Evolutionary conservation across 306 rosid species (phyloP).

Genomic region (Vigna mungo): DNA sequence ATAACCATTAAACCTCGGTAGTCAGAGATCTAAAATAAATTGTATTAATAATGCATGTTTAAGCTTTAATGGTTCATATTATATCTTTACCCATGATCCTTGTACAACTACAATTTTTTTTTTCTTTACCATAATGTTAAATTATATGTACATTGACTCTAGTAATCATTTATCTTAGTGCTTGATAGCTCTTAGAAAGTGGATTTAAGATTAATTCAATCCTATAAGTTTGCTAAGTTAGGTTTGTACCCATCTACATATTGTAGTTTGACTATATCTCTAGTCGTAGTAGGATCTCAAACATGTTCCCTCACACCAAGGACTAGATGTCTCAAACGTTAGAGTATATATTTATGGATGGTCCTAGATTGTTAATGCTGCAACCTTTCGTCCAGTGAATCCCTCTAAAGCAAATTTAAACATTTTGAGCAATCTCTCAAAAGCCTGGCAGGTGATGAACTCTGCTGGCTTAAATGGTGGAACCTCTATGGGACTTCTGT

Average conservation of each 20-base stretch:
- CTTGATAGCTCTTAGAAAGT: neutral
- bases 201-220: no score
- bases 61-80: neutral
- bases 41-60: conserved; percentile 11
- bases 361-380: conserved; percentile 60
- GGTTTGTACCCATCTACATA: no score
- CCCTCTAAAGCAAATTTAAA: conserved; percentile 68
- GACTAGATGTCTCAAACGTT: no score
- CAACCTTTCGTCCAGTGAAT: conserved; percentile 78
- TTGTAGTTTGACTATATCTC: no score
- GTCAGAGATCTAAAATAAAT: conserved; percentile 26
- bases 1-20: conserved; percentile 24
- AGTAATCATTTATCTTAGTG: neutral
- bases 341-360: no score
- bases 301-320: no score
- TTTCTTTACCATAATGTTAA: conserved; percentile 1
- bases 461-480: conserved; percentile 80
- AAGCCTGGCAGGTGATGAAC: conserved; percentile 80
- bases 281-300: no score
- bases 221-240: no score
- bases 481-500: conserved; percentile 73
- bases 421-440: conserved; percentile 87
- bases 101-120: neutral
- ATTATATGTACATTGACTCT: neutral
- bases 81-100: conserved; percentile 15